Evolutionary conservation across 139 green algal species (phyloP).

Genomic region (Astrephomene gubernaculifera): DNA sequence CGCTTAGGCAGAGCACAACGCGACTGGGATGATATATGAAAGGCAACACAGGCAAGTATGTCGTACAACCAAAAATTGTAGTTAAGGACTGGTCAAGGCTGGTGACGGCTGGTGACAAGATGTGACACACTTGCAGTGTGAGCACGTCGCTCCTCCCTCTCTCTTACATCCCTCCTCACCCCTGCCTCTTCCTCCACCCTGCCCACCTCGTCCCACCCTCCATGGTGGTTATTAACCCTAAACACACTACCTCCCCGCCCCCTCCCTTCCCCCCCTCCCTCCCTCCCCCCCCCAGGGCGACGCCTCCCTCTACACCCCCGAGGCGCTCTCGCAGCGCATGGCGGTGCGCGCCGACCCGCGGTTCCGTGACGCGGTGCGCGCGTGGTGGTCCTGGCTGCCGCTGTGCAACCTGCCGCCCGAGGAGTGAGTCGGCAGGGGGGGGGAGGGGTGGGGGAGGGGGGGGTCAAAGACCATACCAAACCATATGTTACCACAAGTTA

Average conservation of each 20-base stretch:
- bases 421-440: neutral
- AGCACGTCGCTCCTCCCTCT: neutral
- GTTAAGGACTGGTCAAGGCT: too few species aligned
- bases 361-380: constrained; percentile 10
- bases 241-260: neutral
- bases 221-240: neutral
- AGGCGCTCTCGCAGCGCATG: constrained; percentile 5
- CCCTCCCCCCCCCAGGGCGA: constrained; percentile 6
- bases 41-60: too few species aligned
- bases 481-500: too few species aligned
- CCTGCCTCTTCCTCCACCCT: neutral
- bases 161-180: neutral
- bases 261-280: neutral
- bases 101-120: too few species aligned
- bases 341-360: neutral
- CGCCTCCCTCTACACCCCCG: constrained; percentile 34
- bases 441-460: neutral
- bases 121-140: too few species aligned
- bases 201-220: neutral
- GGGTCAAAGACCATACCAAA: too few species aligned
- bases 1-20: too few species aligned
- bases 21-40: too few species aligned
- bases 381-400: constrained; percentile 35
- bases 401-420: constrained; percentile 14
- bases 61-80: too few species aligned